Base-by-base conservation (phyloP, 495 filamentous ascomycete species). In the Penicillium lividum region DNA sequence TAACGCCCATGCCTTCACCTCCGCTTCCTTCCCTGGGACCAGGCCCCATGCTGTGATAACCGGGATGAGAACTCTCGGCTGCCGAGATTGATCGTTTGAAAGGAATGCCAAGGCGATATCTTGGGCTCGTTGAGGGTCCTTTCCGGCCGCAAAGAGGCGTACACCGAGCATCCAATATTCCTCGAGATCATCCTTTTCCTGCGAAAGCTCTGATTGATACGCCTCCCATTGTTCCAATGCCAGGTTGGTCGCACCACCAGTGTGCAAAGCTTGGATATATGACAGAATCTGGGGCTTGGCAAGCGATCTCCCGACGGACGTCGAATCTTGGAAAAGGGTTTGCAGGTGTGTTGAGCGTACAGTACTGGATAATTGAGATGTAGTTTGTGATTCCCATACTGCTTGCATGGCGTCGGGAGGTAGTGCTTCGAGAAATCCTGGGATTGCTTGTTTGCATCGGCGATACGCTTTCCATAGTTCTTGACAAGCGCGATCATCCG, bases 91-190 rank as follows among this genome's bases (percentile, higher is more conserved):
- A 18, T 80, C 71, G 15, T 78, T 82, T 11, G 76, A 67, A 15
- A 89, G 68, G 36, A 89, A 81, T 4, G 74, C 83, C 45, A 83
- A 72, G 13, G 84, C 84, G 57, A 87, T 83, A 46, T 84, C 74
- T 51, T 86, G 77, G 11, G 89, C 89, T 58, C 83, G 80, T 56
- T 86, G 81, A 16, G 83, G 74, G 51, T 91, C 79, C 6, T 80
- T 84, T 22, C 73, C 73, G 6, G 81, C 75, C 34, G 82, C 79
- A 63, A 84, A 86, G 71, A 93, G 84, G 38, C 81, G 82, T 18
- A 90, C 80, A 8, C 90, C 90, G 22, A 91, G 80, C 64, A 82
- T 81, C 80, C 81, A 89, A 63, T 88, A 91, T 28, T 77, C 71
- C 62, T 80, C 76, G 28, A 73, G 57, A 34, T 78, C 71, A 43